Evolutionary conservation across 1,284 basidiomycete genomes (phyloP), one percentile per base, ranked within the genome.

Genomic region (Pseudozyma sp.): DNA sequence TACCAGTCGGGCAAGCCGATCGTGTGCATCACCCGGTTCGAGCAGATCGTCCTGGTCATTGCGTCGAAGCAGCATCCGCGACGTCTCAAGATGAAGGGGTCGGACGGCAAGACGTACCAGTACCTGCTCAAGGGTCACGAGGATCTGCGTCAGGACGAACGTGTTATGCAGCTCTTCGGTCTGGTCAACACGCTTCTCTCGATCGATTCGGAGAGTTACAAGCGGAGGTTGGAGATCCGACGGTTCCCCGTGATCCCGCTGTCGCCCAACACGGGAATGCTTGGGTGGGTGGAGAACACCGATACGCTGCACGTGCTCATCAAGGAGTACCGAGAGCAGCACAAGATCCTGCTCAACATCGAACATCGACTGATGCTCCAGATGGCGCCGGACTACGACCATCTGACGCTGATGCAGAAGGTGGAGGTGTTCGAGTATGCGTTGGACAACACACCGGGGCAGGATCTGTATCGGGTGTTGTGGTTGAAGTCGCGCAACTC

Each of bases 351-450:
- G 40, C 88, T 99, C 70, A 99, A 99, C 85, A 97, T 99, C 68
- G 97, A 99, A 86, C 97, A 98, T 84, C 91, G 96, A 14, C 87
- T 99, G 68, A 99, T 99, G 93, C 90, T 98, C 7, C 81, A 98
- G 92, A 99, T 99, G 96, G 96, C 97, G 11, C 96, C 97, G 9
- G 97, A 99, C 85, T 99, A 99, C 85, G 97, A 99, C 85, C 92
- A 92, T 78, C 87, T 99, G 44, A 94, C 93, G 34, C 87, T 98
- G 4, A 89, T 99, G 66, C 95, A 99, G 85, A 99, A 99, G 87
- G 94, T 99, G 44, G 97, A 99, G 84, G 97, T 99, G 17, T 99
- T 99, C 86, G 94, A 99, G 85, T 99, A 99, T 81, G 96, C 97
- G 4, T 88, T 99, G 44, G 96, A 99, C 86, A 99, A 99, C 81